These are phyloP conservation scores for Collybiopsis luxurians DNA, from an alignment of 768 basidiomycete species.

Conservation along the genomic window DNA sequence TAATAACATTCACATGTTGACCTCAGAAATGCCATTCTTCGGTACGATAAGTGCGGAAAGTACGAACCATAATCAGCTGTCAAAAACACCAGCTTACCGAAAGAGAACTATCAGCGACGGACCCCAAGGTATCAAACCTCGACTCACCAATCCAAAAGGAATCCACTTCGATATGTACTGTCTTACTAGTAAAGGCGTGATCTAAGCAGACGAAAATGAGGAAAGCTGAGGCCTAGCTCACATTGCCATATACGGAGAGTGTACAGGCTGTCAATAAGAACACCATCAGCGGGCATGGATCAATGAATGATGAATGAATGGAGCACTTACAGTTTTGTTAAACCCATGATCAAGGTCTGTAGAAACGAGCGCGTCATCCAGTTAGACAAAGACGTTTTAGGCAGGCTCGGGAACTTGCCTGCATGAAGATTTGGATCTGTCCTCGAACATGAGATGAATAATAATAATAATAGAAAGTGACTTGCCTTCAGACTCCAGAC, in stretches of 20 bases:
- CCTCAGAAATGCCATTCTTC: not conserved
- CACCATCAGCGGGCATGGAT: not conserved
- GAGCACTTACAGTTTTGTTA: not conserved
- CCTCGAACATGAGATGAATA: not conserved
- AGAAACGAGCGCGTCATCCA: not conserved
- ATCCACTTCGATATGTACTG: not conserved
- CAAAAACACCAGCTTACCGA: not conserved
- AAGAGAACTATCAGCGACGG: not conserved
- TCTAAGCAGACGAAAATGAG: no score
- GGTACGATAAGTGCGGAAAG: not conserved
- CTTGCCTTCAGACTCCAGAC: slow-evolving; percentile 6
- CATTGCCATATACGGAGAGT: not conserved
- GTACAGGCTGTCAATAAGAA: not conserved
- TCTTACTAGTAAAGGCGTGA: no score
- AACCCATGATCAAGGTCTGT: slow-evolving; percentile 1
- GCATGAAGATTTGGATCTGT: slow-evolving; percentile 5
- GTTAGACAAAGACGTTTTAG: not conserved
- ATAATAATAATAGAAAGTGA: not conserved
- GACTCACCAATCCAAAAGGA: slow-evolving; percentile 1
- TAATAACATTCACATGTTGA: not conserved
- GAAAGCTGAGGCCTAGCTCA: no score
- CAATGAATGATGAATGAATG: not conserved
- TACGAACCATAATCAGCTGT: not conserved
- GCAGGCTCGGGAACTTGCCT: not conserved
- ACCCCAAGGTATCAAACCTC: no score